Evolutionary conservation across 441 rosid species (phyloP).

Genomic region (Lepidium campestre): DNA sequence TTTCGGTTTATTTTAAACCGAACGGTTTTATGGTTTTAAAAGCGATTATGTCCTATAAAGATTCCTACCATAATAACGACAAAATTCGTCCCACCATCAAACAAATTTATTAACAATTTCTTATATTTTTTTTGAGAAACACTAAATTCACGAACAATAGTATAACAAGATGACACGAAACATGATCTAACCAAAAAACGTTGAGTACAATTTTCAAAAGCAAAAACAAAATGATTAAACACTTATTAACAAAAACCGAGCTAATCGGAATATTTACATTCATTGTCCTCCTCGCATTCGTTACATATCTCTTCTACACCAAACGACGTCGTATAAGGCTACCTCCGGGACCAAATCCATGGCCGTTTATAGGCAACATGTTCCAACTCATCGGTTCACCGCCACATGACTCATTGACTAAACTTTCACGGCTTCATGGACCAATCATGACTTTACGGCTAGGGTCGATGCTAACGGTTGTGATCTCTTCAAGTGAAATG

Average conservation of each 20-base stretch:
- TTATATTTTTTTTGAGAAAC: background rate
- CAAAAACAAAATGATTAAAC: background rate
- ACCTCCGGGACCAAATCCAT: slow-evolving; percentile 64
- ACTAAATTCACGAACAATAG: background rate
- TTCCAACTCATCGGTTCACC: slow-evolving; percentile 43
- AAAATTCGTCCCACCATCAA: background rate
- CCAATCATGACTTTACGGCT: slow-evolving; percentile 66
- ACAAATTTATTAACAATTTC: background rate
- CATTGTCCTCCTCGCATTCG: slow-evolving; percentile 30
- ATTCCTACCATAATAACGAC: slow-evolving; percentile 23
- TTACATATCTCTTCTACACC: slow-evolving; percentile 34
- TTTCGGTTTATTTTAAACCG: no score
- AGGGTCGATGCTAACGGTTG: slow-evolving; percentile 69
- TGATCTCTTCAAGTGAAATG: slow-evolving; percentile 50
- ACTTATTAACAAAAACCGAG: background rate
- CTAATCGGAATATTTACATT: slow-evolving; percentile 12
- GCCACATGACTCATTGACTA: slow-evolving; percentile 52
- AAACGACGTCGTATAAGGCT: slow-evolving; percentile 40
- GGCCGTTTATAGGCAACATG: slow-evolving; percentile 64
- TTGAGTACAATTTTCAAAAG: background rate
- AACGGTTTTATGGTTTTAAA: no score
- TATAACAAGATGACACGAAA: background rate
- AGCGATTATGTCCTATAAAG: slow-evolving; percentile 17
- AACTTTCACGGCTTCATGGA: slow-evolving; percentile 43
- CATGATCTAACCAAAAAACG: background rate